A percentile compares a stretch with the other conserved stretches of the same genome.
These are phyloP conservation scores for Colletotrichum destructivum DNA, from an alignment of 2,329 filamentous ascomycete species.

Conservation along the genomic window DNA sequence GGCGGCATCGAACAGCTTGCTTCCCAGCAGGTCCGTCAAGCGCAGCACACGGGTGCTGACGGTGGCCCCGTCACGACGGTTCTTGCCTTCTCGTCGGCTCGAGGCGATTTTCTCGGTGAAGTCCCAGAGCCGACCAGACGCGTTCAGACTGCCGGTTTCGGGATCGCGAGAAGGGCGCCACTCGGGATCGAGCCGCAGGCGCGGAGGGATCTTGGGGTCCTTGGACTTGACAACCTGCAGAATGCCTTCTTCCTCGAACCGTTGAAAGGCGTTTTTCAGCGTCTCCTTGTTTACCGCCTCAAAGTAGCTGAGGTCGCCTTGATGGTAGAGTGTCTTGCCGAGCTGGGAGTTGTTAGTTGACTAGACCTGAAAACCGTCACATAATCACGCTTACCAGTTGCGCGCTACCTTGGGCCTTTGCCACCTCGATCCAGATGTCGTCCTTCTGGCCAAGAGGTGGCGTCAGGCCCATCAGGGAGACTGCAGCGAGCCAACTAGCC, in stretches of 20 bases:
- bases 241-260: constrained; percentile 93
- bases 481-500: constrained; percentile 90
- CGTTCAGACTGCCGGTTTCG: constrained; percentile 71
- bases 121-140: constrained; percentile 87
- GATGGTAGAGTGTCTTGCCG: constrained; percentile 96
- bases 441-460: constrained; percentile 74
- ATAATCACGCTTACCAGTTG: constrained; percentile 74
- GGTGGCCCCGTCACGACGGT: constrained; percentile 91
- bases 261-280: constrained; percentile 90
- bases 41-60: constrained; percentile 86
- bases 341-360: constrained; percentile 66
- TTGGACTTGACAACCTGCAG: constrained; percentile 80
- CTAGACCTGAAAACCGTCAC: accelerated
- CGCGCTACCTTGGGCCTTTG: constrained; percentile 84
- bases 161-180: constrained; percentile 81
- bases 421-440: constrained; percentile 84
- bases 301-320: constrained; percentile 96
- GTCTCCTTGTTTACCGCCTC: constrained; percentile 99
- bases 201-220: constrained; percentile 72
- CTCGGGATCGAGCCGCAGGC: constrained; percentile 78
- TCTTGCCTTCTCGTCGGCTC: constrained; percentile 92
- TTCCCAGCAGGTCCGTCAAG: constrained; percentile 82
- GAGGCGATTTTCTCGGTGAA: constrained; percentile 91
- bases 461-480: constrained; percentile 88
- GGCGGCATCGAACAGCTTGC: constrained; percentile 76